These are phyloP conservation scores for Suzukiozyma palmioleophila DNA, from an alignment of 1,139 yeast genomes.

Conservation along the genomic window DNA sequence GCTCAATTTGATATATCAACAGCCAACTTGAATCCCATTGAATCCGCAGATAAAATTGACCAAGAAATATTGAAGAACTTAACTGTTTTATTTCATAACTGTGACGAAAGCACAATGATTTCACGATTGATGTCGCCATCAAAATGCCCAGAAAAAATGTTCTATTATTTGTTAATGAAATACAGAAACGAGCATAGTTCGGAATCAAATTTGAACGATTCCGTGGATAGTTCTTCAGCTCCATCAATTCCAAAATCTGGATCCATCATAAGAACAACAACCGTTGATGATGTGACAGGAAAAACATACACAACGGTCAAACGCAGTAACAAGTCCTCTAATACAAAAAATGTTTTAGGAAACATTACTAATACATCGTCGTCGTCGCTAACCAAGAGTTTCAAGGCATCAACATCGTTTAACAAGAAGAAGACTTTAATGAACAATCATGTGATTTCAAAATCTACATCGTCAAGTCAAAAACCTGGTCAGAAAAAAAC, in stretches of 20 bases:
- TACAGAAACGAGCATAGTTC: constrained; percentile 73
- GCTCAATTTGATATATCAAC: constrained; percentile 13
- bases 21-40: constrained; percentile 44
- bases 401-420: constrained; percentile 39
- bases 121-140: constrained; percentile 54
- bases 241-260: constrained; percentile 40
- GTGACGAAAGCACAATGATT: constrained; percentile 57
- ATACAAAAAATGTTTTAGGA: constrained; percentile 17
- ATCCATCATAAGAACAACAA: constrained; percentile 44
- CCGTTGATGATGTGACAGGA: constrained; percentile 25
- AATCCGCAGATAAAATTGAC: constrained; percentile 60
- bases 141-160: constrained; percentile 81
- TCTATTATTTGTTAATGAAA: constrained; percentile 76
- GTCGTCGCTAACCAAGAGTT: constrained; percentile 15
- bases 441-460: constrained; percentile 24
- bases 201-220: constrained; percentile 18
- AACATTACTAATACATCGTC: constrained; percentile 30
- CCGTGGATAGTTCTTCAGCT: constrained; percentile 13
- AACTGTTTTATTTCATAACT: constrained; percentile 89
- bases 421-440: constrained; percentile 31
- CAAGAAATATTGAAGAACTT: constrained; percentile 78
- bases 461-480: constrained; percentile 17
- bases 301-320: constrained; percentile 19
- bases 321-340: constrained; percentile 14
- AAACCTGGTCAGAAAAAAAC: neutral